These are phyloP conservation scores for Lentinula boryana DNA, from an alignment of 768 basidiomycete species.

Conservation along the genomic window DNA sequence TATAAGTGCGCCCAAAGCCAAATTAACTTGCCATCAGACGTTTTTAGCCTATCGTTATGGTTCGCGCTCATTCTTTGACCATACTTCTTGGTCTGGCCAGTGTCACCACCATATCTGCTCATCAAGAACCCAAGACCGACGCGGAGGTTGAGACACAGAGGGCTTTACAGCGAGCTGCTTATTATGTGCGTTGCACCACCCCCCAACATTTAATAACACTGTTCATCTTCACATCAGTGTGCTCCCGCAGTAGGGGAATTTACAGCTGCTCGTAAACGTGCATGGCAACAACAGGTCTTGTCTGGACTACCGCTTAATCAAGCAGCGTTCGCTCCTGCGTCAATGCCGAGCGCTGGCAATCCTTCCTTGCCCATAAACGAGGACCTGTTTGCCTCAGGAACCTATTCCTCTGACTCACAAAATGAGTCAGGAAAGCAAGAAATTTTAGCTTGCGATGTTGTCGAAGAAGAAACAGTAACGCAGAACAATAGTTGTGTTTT, in stretches of 20 bases:
- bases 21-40: neutral
- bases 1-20: neutral
- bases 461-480: slow-evolving; percentile 36
- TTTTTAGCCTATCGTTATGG: neutral
- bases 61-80: neutral
- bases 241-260: slow-evolving; percentile 47
- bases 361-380: slow-evolving; percentile 32
- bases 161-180: slow-evolving; percentile 45
- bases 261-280: slow-evolving; percentile 41
- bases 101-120: slow-evolving; percentile 18
- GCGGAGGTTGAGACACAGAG: slow-evolving; percentile 43
- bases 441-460: slow-evolving; percentile 37
- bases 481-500: slow-evolving; percentile 53
- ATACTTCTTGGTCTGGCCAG: neutral
- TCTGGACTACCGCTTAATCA: neutral
- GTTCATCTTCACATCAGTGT: slow-evolving; percentile 27
- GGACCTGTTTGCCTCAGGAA: slow-evolving; percentile 35
- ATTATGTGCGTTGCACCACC: slow-evolving; percentile 31
- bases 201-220: neutral
- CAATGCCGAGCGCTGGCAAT: slow-evolving; percentile 19
- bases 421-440: slow-evolving; percentile 13
- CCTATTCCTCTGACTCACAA: slow-evolving; percentile 26
- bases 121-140: slow-evolving; percentile 37
- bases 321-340: slow-evolving; percentile 1
- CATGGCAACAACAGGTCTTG: slow-evolving; percentile 39